These are phyloP conservation scores for Ascodesmis nigricans DNA, from an alignment of 495 filamentous ascomycete genomes.

Conservation along the genomic window DNA sequence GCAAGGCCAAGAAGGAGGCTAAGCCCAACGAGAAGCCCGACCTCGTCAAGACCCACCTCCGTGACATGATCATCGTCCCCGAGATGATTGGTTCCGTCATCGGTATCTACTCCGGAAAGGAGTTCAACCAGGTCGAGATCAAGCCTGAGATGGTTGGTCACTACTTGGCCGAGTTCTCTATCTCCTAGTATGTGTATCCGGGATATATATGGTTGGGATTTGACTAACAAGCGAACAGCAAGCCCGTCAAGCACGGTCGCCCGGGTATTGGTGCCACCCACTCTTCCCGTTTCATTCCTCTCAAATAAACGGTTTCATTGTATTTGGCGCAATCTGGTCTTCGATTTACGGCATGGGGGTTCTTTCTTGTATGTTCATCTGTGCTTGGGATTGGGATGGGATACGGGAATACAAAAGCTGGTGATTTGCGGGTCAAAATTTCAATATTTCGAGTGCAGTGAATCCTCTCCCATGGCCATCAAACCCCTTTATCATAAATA, in stretches of 20 bases:
- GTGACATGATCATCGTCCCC: constrained; percentile 97
- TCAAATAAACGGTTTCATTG: constrained; percentile 49
- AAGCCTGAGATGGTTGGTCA: constrained; percentile 99
- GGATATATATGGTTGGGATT: constrained; percentile 11
- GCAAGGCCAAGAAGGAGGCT: constrained; percentile 98
- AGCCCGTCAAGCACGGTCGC: constrained; percentile 99
- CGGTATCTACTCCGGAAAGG: constrained; percentile 98
- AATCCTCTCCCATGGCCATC: constrained; percentile 9
- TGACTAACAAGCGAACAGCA: constrained; percentile 40
- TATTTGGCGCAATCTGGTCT: background rate
- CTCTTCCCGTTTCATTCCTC: constrained; percentile 99
- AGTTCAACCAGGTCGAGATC: constrained; percentile 99
- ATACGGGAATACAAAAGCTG: no score
- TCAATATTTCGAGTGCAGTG: no score
- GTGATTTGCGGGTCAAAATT: no score
- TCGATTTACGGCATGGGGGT: constrained; percentile 1
- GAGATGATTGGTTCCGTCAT: constrained; percentile 98
- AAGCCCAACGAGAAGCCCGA: constrained; percentile 99
- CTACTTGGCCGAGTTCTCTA: constrained; percentile 97
- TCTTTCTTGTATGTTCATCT: constrained; percentile 10
- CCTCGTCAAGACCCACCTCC: constrained; percentile 95
- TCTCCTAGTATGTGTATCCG: constrained; percentile 92
- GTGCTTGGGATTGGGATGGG: constrained; percentile 11
- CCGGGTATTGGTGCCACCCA: constrained; percentile 99
- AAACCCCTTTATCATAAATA: constrained; percentile 11